Percentiles rank a stretch among this genome's conserved stretches.
phyloP scores from a whole-genome alignment of 2,329 filamentous ascomycete species.

The Epichloe baconii region DNA sequence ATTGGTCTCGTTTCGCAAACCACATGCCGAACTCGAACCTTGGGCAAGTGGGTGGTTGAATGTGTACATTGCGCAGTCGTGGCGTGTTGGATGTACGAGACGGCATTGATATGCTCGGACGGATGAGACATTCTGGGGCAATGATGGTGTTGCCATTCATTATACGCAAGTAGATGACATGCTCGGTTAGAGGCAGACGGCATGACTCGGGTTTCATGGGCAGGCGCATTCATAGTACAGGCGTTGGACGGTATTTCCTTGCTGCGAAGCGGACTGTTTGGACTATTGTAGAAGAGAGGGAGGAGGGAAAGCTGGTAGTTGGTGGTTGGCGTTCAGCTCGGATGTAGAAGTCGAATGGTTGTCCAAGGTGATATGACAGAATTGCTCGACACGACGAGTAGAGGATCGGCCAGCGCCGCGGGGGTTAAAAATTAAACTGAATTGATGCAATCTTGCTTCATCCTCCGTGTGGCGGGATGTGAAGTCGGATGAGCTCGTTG shows the following conservation, averaged over 20 bases:
- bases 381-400: too few relatives aligned
- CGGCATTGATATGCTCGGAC: not conserved
- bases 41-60: not conserved
- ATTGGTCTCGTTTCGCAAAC: not conserved
- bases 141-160: not conserved
- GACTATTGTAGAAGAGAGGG: not conserved
- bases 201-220: not conserved
- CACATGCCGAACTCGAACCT: not conserved
- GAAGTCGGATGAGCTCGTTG: too few relatives aligned
- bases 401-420: too few relatives aligned
- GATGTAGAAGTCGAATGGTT: too few relatives aligned
- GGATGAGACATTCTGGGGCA: not conserved
- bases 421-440: too few relatives aligned
- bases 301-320: too few relatives aligned
- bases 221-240: conserved; percentile 1
- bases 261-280: not conserved
- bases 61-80: not conserved
- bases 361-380: too few relatives aligned
- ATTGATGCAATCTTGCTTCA: too few relatives aligned
- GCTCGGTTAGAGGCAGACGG: conserved; percentile 1
- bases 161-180: not conserved
- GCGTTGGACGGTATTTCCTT: conserved; percentile 1
- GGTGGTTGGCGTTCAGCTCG: too few relatives aligned
- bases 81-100: not conserved
- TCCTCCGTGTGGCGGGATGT: too few relatives aligned